These are phyloP conservation scores for Psilocybe subaeruginosa DNA, from an alignment of 768 basidiomycete species.

Conservation along the genomic window DNA sequence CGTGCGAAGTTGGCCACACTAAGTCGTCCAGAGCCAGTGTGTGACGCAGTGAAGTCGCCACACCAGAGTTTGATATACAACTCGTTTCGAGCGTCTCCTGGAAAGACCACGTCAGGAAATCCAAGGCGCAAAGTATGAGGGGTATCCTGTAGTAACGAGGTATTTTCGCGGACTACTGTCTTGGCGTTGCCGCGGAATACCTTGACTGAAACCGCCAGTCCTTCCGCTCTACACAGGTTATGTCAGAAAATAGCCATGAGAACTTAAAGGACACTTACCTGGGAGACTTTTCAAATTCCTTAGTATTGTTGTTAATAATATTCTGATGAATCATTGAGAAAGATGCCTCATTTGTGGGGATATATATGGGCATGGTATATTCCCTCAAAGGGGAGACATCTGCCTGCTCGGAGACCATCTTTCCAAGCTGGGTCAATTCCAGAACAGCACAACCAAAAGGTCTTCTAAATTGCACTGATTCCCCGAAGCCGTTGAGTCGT, in stretches of 20 bases:
- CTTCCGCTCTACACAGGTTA: slow-evolving; percentile 67
- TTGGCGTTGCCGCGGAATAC: slow-evolving; percentile 82
- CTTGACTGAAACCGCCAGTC: slow-evolving; percentile 82
- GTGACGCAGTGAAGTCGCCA: slow-evolving; percentile 76
- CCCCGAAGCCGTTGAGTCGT: slow-evolving; percentile 30
- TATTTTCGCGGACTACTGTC: slow-evolving; percentile 81
- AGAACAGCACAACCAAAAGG: slow-evolving; percentile 97
- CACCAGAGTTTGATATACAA: slow-evolving; percentile 96
- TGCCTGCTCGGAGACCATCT: slow-evolving; percentile 63
- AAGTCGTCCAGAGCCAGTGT: slow-evolving; percentile 49
- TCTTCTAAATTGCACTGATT: slow-evolving; percentile 66
- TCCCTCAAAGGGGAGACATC: slow-evolving; percentile 73
- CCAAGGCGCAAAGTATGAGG: slow-evolving; percentile 87
- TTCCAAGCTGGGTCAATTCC: slow-evolving; percentile 76
- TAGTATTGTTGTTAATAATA: slow-evolving; percentile 77
- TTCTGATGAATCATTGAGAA: slow-evolving; percentile 97
- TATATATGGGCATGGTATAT: slow-evolving; percentile 86
- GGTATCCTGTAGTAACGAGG: slow-evolving; percentile 77
- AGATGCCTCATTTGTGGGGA: slow-evolving; percentile 78
- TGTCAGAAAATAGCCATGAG: background rate
- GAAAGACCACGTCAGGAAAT: slow-evolving; percentile 96
- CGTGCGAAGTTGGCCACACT: slow-evolving; percentile 68
- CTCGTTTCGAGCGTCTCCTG: slow-evolving; percentile 91
- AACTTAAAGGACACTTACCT: slow-evolving; percentile 50
- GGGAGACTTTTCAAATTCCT: slow-evolving; percentile 82